Conservation (phyloP, 495 filamentous ascomycete species). For the Daldinia loculata region DNA sequence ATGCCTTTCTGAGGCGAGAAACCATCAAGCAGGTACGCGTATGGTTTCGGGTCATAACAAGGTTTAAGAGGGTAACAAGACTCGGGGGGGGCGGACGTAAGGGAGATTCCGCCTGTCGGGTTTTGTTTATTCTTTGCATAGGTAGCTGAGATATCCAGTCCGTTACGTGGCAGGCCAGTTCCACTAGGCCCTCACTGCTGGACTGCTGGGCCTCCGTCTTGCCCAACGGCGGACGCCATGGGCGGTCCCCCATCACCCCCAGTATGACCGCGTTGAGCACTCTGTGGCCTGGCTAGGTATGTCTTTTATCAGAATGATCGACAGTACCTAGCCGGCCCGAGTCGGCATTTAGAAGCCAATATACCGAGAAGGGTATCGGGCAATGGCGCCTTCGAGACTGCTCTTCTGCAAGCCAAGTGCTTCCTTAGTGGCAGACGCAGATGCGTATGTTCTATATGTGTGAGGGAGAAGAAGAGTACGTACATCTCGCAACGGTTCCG, state of each 20-base stretch:
- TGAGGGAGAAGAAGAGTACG: slow-evolving; percentile 4
- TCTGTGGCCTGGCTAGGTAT: not conserved
- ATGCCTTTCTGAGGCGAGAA: slow-evolving; percentile 11
- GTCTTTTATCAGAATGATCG: slow-evolving; percentile 30
- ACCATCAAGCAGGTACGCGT: slow-evolving; percentile 25
- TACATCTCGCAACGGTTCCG: slow-evolving; percentile 15
- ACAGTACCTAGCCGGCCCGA: slow-evolving; percentile 18
- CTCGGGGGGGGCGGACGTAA: slow-evolving; percentile 37
- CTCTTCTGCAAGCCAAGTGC: slow-evolving; percentile 16
- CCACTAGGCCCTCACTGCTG: slow-evolving; percentile 8
- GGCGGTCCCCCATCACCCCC: slow-evolving; percentile 13
- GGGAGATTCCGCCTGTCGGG: slow-evolving; percentile 24
- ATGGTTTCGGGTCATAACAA: slow-evolving; percentile 34
- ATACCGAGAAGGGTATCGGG: slow-evolving; percentile 16
- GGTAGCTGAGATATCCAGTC: slow-evolving; percentile 10
- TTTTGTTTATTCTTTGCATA: slow-evolving; percentile 18
- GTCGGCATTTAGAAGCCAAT: slow-evolving; percentile 31
- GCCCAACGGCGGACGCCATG: slow-evolving; percentile 29
- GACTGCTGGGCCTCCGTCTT: slow-evolving; percentile 20
- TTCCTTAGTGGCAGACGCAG: slow-evolving; percentile 17
- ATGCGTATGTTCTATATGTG: slow-evolving; percentile 6
- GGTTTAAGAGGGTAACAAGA: slow-evolving; percentile 8
- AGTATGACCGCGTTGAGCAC: slow-evolving; percentile 12
- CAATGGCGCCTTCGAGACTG: slow-evolving; percentile 16
- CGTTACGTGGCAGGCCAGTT: slow-evolving; percentile 14